Evolutionary conservation across 371 early-diverging fungal species (phyloP).

Genomic region (Rhizopus delemar): DNA sequence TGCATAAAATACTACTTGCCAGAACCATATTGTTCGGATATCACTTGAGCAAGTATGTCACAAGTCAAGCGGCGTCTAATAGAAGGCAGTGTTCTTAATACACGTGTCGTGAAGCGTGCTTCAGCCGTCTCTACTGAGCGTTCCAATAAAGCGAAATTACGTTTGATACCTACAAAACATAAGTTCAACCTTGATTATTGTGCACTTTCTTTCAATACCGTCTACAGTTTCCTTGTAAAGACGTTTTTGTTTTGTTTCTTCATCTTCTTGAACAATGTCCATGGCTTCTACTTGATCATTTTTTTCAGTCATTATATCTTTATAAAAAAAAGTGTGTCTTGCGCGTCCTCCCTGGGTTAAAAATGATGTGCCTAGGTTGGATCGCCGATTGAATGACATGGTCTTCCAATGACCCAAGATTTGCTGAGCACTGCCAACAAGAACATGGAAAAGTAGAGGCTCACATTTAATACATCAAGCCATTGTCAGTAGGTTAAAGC

Average conservation of each 20-base stretch:
- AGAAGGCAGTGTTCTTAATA: conserved; percentile 76
- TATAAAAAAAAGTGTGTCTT: no score
- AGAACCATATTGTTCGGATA: conserved; percentile 61
- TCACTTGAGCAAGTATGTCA: conserved; percentile 64
- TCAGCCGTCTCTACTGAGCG: conserved; percentile 84
- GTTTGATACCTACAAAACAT: conserved; percentile 71
- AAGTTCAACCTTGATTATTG: conserved; percentile 10
- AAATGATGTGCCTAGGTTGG: no score
- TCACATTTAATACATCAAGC: no score
- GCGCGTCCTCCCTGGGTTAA: no score
- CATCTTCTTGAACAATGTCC: conserved; percentile 48
- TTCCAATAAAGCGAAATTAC: conserved; percentile 78
- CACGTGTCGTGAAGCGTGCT: conserved; percentile 85
- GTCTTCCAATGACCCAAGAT: no score
- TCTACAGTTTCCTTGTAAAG: conserved; percentile 42
- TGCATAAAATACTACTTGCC: conserved; percentile 42
- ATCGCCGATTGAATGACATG: no score
- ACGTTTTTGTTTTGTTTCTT: conserved; percentile 42
- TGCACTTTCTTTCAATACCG: conserved; percentile 4
- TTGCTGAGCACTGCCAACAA: no score
- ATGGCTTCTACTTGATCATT: conserved; percentile 37
- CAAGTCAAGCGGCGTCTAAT: conserved; percentile 80
- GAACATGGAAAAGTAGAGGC: no score
- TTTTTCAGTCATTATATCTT: conserved; percentile 1
- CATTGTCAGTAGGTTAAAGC: no score